Base-by-base conservation (phyloP, 192 early-diverging fungal species). In the Neocallimastix lanati region DNA sequence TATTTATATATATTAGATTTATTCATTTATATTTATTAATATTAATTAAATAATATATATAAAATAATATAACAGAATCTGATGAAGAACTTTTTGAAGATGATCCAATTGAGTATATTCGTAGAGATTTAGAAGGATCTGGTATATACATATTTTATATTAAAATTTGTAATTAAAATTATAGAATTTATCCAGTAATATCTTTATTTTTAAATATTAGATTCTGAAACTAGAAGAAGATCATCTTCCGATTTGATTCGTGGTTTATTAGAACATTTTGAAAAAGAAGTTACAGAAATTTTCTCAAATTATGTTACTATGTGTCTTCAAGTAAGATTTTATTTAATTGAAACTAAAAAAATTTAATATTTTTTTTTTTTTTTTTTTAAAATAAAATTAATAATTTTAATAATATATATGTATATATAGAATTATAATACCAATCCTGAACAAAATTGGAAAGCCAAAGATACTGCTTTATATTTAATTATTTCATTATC, bases 11-110 rank as follows among this genome's bases (percentile, higher is more conserved):
- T 35, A 27, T 9, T 13, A 50, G 18, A 9, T 58, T 28, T 78
- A 21, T 29, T 29, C 29, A 18, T n/a, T 37, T 12, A 33, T 33
- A 33, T 33, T 33, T 33, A 6, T 33, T 33, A 11, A 33, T 33
- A 33, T 6, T 6, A 33, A 33, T 33, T 33, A 33, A 11, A 33
- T 33, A 11, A 6, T 33, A 33, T 6, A 6, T 6, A 33, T 33
- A 33, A 33, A 82, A 29, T 80, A 78, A 27, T 76, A 40, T 4
- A 76, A 50, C 80, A 85, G 92, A 90, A 78, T 84, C 86, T 29
- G 98, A 99, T 81, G 94, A 95, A 85, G 96, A 98, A 82, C 84
- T 96, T 81, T 98, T 98, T 86, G 94, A 98, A 81, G 96, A 98
- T 81, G 97, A 98, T 78, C 95, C 96, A 29, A 93, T 98, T 82